phyloP scores from a whole-genome alignment of 129 eudicot genomes.

The Lactuca sativa region DNA sequence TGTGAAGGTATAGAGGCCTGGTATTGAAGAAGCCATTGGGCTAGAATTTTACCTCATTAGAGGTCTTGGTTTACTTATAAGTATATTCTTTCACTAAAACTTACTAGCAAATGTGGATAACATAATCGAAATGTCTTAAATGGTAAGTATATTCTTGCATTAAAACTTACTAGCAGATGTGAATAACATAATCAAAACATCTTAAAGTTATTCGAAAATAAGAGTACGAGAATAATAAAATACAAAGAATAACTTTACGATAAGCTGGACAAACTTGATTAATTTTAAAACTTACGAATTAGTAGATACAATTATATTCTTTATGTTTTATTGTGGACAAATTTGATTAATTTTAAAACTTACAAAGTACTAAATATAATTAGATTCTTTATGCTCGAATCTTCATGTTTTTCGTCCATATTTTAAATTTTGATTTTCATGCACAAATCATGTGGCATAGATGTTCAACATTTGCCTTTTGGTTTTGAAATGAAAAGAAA shows the following conservation, averaged over 20 bases:
- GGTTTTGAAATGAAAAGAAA: not conserved
- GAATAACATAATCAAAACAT: not conserved
- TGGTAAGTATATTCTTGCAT: not conserved
- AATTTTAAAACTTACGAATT: too few species aligned
- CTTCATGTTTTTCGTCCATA: not conserved
- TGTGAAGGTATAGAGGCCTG: slow-evolving; percentile 98
- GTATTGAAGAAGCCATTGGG: slow-evolving; percentile 91
- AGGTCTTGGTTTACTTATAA: slow-evolving; percentile 59
- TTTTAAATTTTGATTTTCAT: not conserved
- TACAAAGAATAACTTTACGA: not conserved
- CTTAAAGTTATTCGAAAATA: not conserved
- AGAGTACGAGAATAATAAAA: not conserved
- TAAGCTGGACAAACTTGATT: not conserved
- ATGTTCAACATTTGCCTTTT: not conserved
- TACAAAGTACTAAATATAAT: not conserved
- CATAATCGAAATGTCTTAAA: not conserved
- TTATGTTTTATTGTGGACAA: not conserved
- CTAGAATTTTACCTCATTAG: slow-evolving; percentile 87
- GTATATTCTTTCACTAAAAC: not conserved
- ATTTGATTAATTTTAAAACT: not conserved
- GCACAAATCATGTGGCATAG: not conserved
- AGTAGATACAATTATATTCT: too few species aligned
- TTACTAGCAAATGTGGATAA: not conserved
- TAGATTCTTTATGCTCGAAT: not conserved
- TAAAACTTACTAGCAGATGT: not conserved